phyloP scores from a whole-genome alignment of 768 basidiomycete genomes.

The Coprinopsis strossmayeri region DNA sequence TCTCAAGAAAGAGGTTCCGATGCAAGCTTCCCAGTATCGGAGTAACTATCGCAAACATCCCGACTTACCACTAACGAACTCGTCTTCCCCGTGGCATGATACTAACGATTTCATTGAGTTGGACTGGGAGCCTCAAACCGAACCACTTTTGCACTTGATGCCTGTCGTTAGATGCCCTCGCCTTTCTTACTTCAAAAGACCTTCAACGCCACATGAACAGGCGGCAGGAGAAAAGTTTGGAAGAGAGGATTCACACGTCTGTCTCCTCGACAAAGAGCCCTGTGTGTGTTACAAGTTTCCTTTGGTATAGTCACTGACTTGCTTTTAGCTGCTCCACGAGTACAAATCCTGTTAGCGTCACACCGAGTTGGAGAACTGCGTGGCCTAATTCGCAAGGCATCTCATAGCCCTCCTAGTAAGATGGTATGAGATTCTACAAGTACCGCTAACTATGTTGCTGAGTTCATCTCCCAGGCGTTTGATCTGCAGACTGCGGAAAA shows the following conservation, averaged over 20 bases:
- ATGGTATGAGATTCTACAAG: background rate
- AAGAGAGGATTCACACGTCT: constrained; percentile 74
- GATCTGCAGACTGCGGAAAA: constrained; percentile 19
- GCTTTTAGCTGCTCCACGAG: constrained; percentile 48
- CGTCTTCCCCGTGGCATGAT: constrained; percentile 64
- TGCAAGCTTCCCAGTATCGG: constrained; percentile 37
- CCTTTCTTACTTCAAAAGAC: constrained; percentile 74
- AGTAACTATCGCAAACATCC: constrained; percentile 44
- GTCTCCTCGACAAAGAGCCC: constrained; percentile 66
- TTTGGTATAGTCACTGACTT: constrained; percentile 5
- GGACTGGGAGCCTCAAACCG: constrained; percentile 49
- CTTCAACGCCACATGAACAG: constrained; percentile 35
- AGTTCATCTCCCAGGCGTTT: constrained; percentile 3
- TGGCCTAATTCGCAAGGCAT: constrained; percentile 4
- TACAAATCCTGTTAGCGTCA: constrained; percentile 57
- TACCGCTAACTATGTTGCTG: background rate
- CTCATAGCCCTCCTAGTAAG: background rate
- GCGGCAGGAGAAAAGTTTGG: constrained; percentile 74
- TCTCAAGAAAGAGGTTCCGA: constrained; percentile 51
- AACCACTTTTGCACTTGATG: constrained; percentile 61
- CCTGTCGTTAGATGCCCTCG: constrained; percentile 75
- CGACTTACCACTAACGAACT: constrained; percentile 35
- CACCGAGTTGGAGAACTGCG: constrained; percentile 47
- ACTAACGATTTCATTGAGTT: constrained; percentile 78
- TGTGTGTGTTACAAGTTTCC: constrained; percentile 37